A percentile compares a stretch with the other conserved stretches of the same genome.
phyloP scores from a whole-genome alignment of 148 eudicot species.

The Silene uniflora region DNA sequence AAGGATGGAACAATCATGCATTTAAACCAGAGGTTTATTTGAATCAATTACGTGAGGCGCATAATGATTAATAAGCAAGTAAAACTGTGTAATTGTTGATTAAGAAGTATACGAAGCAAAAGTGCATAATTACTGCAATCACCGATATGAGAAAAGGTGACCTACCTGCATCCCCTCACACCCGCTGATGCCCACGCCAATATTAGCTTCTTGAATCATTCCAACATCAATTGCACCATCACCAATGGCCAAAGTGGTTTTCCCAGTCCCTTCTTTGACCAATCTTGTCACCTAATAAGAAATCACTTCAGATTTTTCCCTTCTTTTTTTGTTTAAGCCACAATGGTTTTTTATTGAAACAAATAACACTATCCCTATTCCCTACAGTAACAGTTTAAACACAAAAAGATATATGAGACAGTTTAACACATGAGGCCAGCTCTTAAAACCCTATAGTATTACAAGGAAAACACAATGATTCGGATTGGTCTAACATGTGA shows the following conservation, averaged over 20 bases:
- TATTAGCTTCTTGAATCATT: conserved; percentile 98
- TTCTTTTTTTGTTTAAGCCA: background rate
- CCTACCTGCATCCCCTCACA: conserved; percentile 99
- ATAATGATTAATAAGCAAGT: background rate
- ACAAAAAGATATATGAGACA: background rate
- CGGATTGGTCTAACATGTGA: too few relatives aligned
- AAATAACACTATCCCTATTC: background rate
- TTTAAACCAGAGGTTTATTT: too few relatives aligned
- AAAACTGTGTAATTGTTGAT: too few relatives aligned
- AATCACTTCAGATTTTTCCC: background rate
- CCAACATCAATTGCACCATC: conserved; percentile 99
- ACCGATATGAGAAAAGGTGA: background rate
- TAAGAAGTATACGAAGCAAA: too few relatives aligned
- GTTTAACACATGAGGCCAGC: too few relatives aligned
- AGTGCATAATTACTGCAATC: too few relatives aligned
- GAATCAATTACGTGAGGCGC: too few relatives aligned
- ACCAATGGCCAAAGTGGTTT: conserved; percentile 86
- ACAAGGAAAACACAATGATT: too few relatives aligned
- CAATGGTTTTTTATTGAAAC: background rate
- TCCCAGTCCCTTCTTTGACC: conserved; percentile 94
- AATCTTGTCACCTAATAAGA: conserved; percentile 69
- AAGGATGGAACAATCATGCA: too few relatives aligned
- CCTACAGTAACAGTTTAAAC: background rate
- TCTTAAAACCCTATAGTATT: too few relatives aligned
- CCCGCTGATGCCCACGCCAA: conserved; percentile 97